Base-by-base conservation (phyloP, 2,329 filamentous ascomycete species). In the Triangularia setosa region DNA sequence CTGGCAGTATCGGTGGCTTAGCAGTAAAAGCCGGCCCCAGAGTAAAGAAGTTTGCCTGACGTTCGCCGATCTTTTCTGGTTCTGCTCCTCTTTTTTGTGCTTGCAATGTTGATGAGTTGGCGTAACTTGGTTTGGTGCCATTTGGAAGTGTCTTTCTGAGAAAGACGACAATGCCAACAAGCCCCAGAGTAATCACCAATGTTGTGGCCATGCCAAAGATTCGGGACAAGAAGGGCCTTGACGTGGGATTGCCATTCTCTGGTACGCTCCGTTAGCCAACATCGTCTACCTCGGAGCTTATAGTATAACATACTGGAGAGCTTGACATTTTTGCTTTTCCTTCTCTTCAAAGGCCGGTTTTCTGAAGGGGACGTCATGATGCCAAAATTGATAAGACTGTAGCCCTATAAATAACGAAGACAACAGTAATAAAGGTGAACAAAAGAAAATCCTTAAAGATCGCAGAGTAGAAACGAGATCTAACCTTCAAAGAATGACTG, bases 241-340 rank as follows among this genome's bases (percentile, higher is more conserved):
- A 30, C 23, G 58, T 60, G 0, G 58, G 58, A 30, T 60, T 60
- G 24, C 58, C 58, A 24, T 53, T 60, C 33, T 60, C 58, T 60
- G 25, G n/a, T 16, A 4, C 23, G 4, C 23, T 4, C 2, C 33
- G 58, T 60, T 33, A 60, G 58, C 24, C n/a, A 23, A 24, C 2
- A 4, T 6, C 8, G 48, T 44, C 2, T 18, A 21, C 18, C 5
- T 25, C n/a, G 9, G 27, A 23, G 24, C 3, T 30, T 14, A n/a
- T 9, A 1, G 52, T 5, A 58, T 18, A 28, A 18, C 27, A 21
- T 53, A 60, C 58, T 60, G 9, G 40, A 60, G 23, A 60, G 58
- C 14, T 60, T 60, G 58, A 60, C 21, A 27, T 53, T 60, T 18
- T 52, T 60, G 58, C 24, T 60, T 52, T 60, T 60, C 40, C 18